These are phyloP conservation scores for Podospora pseudopauciseta DNA, from an alignment of 495 filamentous ascomycete genomes.

Conservation along the genomic window DNA sequence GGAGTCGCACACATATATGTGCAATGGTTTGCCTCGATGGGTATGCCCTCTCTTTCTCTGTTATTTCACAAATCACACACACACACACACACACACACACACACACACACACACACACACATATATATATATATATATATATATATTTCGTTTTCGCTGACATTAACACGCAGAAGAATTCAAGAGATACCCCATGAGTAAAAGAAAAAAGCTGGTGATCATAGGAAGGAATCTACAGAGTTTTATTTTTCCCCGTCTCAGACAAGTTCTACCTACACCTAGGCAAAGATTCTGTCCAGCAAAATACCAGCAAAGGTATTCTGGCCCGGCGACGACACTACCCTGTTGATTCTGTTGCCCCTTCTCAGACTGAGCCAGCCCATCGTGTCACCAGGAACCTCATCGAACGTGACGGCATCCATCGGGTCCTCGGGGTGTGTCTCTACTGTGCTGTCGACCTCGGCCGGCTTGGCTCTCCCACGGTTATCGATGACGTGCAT, in stretches of 20 bases:
- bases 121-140: no score
- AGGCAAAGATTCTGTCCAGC: slow-evolving; percentile 47
- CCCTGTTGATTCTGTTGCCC: slow-evolving; percentile 75
- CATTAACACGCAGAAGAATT: background rate
- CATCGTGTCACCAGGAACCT: slow-evolving; percentile 56
- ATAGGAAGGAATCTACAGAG: background rate
- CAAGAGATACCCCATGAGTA: background rate
- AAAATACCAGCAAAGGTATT: slow-evolving; percentile 48
- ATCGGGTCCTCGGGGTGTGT: slow-evolving; percentile 32
- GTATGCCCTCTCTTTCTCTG: background rate
- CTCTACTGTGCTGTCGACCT: slow-evolving; percentile 47
- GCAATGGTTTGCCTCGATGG: background rate
- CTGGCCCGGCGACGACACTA: slow-evolving; percentile 57
- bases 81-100: background rate
- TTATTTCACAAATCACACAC: background rate
- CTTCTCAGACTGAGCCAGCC: slow-evolving; percentile 66
- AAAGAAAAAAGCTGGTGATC: background rate
- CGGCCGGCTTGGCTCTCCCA: slow-evolving; percentile 53
- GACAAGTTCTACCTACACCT: slow-evolving; percentile 24
- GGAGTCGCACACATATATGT: background rate
- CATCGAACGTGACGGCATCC: slow-evolving; percentile 34
- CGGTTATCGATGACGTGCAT: slow-evolving; percentile 83
- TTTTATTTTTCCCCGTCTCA: background rate
- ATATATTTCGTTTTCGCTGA: background rate
- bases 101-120: background rate